Evolutionary conservation across 129 eudicot genomes (phyloP).

Genomic region (Silybum marianum): DNA sequence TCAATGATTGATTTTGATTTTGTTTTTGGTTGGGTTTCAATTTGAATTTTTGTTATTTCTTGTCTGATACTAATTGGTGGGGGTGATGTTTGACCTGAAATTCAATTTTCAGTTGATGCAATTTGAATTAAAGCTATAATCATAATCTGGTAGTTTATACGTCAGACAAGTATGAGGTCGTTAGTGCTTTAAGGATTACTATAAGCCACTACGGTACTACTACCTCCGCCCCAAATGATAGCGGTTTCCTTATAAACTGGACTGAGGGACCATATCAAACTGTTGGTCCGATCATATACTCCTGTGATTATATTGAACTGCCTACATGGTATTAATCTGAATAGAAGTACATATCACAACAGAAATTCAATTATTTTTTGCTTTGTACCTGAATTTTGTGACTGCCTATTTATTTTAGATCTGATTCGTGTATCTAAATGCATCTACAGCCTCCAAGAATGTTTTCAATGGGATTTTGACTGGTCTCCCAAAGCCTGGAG

Average conservation of each 20-base stretch:
- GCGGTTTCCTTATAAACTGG: background rate
- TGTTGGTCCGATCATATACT: constrained; percentile 11
- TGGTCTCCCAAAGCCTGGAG: constrained; percentile 93
- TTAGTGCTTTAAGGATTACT: constrained; percentile 7
- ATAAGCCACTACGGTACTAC: background rate
- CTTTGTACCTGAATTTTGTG: background rate
- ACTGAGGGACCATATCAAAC: background rate
- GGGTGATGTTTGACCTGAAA: background rate
- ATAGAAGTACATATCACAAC: constrained; percentile 1
- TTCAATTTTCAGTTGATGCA: background rate
- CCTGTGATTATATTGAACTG: background rate
- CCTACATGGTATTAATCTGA: background rate
- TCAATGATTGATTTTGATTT: background rate
- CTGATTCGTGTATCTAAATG: constrained; percentile 20
- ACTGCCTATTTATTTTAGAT: background rate
- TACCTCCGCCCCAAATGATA: background rate
- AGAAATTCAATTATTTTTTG: background rate
- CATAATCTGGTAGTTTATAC: constrained; percentile 17
- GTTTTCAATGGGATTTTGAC: constrained; percentile 76
- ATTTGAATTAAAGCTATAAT: background rate
- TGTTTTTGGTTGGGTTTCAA: background rate
- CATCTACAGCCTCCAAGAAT: constrained; percentile 72
- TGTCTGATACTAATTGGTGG: constrained; percentile 12
- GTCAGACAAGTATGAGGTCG: constrained; percentile 9
- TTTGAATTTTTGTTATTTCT: background rate